These are phyloP conservation scores for Begonia fuchsioides DNA, from an alignment of 306 rosid species.

Conservation along the genomic window DNA sequence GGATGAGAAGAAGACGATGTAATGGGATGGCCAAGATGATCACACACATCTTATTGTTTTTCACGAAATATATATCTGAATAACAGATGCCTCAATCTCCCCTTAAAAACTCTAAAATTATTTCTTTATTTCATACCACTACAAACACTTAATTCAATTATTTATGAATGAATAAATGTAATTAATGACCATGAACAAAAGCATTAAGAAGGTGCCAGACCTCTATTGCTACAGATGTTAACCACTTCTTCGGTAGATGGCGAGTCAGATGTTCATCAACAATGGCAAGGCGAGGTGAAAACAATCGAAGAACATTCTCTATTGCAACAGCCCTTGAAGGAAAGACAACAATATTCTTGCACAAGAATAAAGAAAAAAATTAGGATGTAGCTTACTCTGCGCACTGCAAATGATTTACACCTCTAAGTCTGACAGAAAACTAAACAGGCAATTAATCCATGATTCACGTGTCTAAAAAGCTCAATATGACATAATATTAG, in stretches of 20 bases:
- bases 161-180: neutral
- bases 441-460: neutral
- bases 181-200: neutral
- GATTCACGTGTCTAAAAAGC: neutral
- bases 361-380: slow-evolving; percentile 25
- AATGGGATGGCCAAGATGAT: too few relatives aligned
- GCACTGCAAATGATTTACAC: neutral
- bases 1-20: too few relatives aligned
- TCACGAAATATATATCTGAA: too few relatives aligned
- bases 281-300: slow-evolving; percentile 82
- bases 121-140: too few relatives aligned
- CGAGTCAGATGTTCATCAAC: slow-evolving; percentile 93
- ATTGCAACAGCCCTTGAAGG: slow-evolving; percentile 89
- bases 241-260: slow-evolving; percentile 72
- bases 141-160: neutral
- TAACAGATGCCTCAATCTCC: too few relatives aligned
- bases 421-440: neutral
- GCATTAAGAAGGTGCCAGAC: slow-evolving; percentile 21
- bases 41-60: too few relatives aligned
- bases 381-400: slow-evolving; percentile 11
- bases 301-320: slow-evolving; percentile 85
- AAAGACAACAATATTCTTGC: slow-evolving; percentile 80
- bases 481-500: neutral
- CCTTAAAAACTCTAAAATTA: too few relatives aligned
- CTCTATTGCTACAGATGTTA: slow-evolving; percentile 62